Base-by-base conservation (phyloP, 768 basidiomycete species). In the Hydnomerulius pinastri region DNA sequence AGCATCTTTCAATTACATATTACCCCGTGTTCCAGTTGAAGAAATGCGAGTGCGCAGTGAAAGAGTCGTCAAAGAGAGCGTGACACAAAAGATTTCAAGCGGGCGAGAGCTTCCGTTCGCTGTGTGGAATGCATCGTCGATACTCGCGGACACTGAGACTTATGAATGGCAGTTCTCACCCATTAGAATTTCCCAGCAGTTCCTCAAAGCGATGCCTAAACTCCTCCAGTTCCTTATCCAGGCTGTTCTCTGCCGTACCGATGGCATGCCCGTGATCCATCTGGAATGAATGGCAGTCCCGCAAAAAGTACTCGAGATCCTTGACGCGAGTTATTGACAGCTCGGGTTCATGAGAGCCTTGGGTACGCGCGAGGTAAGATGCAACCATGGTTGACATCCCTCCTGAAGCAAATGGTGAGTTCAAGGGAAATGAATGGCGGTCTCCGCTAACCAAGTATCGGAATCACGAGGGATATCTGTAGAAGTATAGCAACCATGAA, bases 281-380 rank as follows among this genome's bases (percentile, higher is more conserved):
- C 24, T 62, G 46, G 47, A 66, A 71, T 23, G 67, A 61, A 15
- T 59, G 36, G 36, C 62, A 55, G 50, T 73, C 69, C 30, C 73
- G 71, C 17, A 74, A 30, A 51, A 67, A 74, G 28, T 68, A 57
- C n/a, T 71, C 64, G 11, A 73, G 65, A 18, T 65, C 65, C 27
- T 62, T 56, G 17, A 57, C 53, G 9, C 64, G 63, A 13, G 48
- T 46, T 2, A 51, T 45, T 3, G 68, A 70, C 6, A 52, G n/a
- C 39, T 73, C 68, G 4, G 73, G 73, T 52, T 75, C 72, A 25
- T 64, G 65, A 4, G 71, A 65, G 5, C 72, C 70, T 32, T 71
- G 69, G 46, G 63, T 59, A 33, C 70, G 70, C 12, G 73, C 73
- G 36, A 75, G 67, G 57, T 70, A 75, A 2, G 72, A 71, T 7